Percentiles rank a stretch among this genome's conserved stretches.
Evolutionary conservation across 352 stramenopile species (phyloP).

Genomic region (Phytophthora pseudosyringae): DNA sequence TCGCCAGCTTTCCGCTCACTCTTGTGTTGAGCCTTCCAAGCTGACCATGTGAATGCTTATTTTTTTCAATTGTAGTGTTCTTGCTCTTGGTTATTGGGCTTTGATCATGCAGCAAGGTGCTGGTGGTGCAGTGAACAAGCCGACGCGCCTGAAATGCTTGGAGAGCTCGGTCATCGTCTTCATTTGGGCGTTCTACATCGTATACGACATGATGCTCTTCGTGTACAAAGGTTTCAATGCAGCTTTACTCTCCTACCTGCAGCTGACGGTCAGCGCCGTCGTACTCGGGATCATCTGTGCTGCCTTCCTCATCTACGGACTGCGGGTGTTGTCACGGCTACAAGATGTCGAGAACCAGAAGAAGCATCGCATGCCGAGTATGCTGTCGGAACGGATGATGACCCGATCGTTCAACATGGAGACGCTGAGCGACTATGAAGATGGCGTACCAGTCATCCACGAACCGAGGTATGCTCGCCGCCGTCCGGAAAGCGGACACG

Average conservation of each 20-base stretch:
- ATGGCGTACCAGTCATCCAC: constrained; percentile 21
- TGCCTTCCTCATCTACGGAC: constrained; percentile 39
- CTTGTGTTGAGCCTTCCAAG: constrained; percentile 16
- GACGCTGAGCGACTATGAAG: constrained; percentile 36
- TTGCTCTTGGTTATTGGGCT: constrained; percentile 63
- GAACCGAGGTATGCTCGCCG: constrained; percentile 16
- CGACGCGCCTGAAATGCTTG: constrained; percentile 34
- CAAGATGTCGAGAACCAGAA: constrained; percentile 32
- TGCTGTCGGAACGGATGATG: constrained; percentile 31
- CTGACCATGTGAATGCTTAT: constrained; percentile 5
- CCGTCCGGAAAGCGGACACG: constrained; percentile 35
- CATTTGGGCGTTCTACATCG: constrained; percentile 51
- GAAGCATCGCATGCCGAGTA: constrained; percentile 29
- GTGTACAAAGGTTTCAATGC: constrained; percentile 45
- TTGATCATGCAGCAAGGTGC: constrained; percentile 61
- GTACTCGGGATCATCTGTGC: constrained; percentile 30
- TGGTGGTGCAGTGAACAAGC: constrained; percentile 37
- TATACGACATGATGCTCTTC: constrained; percentile 37
- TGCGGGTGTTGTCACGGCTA: constrained; percentile 37
- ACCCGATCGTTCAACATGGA: constrained; percentile 38
- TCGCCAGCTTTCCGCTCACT: neutral
- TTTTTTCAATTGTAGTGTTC: constrained; percentile 34
- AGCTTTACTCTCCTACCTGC: constrained; percentile 26
- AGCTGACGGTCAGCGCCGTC: constrained; percentile 32
- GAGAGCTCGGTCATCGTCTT: constrained; percentile 36